These are phyloP conservation scores for Ramichloridium luteum DNA, from an alignment of 2,329 filamentous ascomycete genomes.

Conservation along the genomic window DNA sequence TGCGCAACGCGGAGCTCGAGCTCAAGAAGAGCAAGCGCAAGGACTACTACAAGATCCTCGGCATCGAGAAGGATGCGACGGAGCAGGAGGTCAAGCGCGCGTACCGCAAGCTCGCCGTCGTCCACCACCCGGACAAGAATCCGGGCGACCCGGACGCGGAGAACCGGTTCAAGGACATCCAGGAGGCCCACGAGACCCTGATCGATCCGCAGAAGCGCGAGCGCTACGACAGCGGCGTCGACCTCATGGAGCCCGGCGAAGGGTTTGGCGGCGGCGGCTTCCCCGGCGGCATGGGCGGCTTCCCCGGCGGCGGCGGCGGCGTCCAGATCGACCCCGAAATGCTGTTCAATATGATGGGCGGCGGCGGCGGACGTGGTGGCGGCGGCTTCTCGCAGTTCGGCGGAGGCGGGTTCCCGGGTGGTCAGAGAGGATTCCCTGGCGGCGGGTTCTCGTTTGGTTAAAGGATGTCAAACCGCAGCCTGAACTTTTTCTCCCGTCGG, in stretches of 20 bases:
- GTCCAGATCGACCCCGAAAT: slow-evolving; percentile 60
- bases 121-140: slow-evolving; percentile 97
- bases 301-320: slow-evolving; percentile 31
- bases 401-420: slow-evolving; percentile 10
- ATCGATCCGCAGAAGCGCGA: slow-evolving; percentile 90
- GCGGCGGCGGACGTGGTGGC: slow-evolving; percentile 39
- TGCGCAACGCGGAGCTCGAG: slow-evolving; percentile 83
- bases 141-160: slow-evolving; percentile 72
- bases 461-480: background rate
- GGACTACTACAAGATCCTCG: slow-evolving; percentile 97
- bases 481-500: background rate
- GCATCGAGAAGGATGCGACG: slow-evolving; percentile 70
- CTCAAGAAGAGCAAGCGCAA: slow-evolving; percentile 96
- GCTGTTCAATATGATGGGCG: slow-evolving; percentile 73
- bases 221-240: slow-evolving; percentile 83
- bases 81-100: slow-evolving; percentile 89
- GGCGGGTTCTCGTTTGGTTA: background rate
- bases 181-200: slow-evolving; percentile 91
- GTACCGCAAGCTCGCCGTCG: slow-evolving; percentile 86
- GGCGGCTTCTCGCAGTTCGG: slow-evolving; percentile 23
- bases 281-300: slow-evolving; percentile 28
- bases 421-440: slow-evolving; percentile 2
- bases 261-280: slow-evolving; percentile 56
- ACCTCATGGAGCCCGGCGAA: slow-evolving; percentile 76
- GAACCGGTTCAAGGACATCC: slow-evolving; percentile 92